Percentiles rank a stretch among this genome's conserved stretches.
phyloP scores from a whole-genome alignment of 1,284 basidiomycete genomes.

The Serendipita sp. region DNA sequence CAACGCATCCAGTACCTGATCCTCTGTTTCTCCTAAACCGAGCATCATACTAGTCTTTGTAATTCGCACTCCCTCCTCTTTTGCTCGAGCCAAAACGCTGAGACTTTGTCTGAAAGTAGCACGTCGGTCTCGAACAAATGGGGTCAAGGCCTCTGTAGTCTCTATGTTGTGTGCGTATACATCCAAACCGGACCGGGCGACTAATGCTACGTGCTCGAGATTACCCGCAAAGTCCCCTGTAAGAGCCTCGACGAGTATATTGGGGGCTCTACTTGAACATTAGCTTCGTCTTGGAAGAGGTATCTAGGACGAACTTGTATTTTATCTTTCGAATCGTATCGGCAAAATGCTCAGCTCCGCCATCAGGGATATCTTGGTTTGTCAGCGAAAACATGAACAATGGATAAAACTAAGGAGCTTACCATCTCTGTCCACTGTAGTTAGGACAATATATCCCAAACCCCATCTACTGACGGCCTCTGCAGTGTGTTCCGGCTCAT shows the following conservation, averaged over 20 bases:
- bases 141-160: constrained; percentile 86
- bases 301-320: constrained; percentile 49
- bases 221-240: constrained; percentile 89
- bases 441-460: constrained; percentile 94
- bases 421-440: constrained; percentile 95
- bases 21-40: constrained; percentile 83
- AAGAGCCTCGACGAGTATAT: constrained; percentile 91
- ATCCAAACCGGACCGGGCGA: constrained; percentile 86
- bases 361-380: constrained; percentile 72
- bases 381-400: not conserved
- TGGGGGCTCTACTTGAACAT: constrained; percentile 54
- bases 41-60: constrained; percentile 99
- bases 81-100: constrained; percentile 69
- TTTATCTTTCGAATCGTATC: constrained; percentile 92
- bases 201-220: constrained; percentile 57
- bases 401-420: constrained; percentile 16
- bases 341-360: constrained; percentile 88
- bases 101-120: constrained; percentile 88
- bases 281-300: not conserved
- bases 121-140: constrained; percentile 86
- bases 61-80: constrained; percentile 69
- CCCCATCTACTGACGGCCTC: constrained; percentile 98
- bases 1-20: constrained; percentile 74
- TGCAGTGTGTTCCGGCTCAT: constrained; percentile 96
- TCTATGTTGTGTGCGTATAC: constrained; percentile 99